Evolutionary conservation across 2,329 filamentous ascomycete genomes (phyloP).

Genomic region (Fusarium protoensiforme): DNA sequence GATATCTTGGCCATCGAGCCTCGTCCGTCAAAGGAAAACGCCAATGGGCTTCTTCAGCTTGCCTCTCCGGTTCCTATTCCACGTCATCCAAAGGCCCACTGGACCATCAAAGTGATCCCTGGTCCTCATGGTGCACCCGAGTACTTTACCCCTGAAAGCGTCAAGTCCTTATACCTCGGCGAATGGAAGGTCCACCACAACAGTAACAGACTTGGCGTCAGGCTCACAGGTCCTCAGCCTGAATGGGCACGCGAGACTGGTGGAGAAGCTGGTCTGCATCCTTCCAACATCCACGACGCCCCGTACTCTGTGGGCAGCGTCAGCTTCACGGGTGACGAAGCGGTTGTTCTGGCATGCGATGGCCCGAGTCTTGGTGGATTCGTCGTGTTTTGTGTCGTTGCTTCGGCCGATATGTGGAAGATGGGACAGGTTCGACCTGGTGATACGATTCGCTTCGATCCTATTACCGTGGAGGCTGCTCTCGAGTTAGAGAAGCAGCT

Average conservation of each 20-base stretch:
- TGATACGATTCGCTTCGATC: slow-evolving; percentile 49
- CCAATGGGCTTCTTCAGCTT: not conserved
- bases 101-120: slow-evolving; percentile 49
- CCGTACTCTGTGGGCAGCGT: slow-evolving; percentile 54
- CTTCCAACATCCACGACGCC: slow-evolving; percentile 55
- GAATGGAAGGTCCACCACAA: slow-evolving; percentile 55
- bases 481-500: slow-evolving; percentile 38
- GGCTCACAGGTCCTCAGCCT: slow-evolving; percentile 51
- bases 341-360: slow-evolving; percentile 53
- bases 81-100: slow-evolving; percentile 38
- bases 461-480: slow-evolving; percentile 43
- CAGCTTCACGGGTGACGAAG: slow-evolving; percentile 56
- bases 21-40: too few species aligned
- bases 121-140: slow-evolving; percentile 54
- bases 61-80: slow-evolving; percentile 35
- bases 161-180: slow-evolving; percentile 45
- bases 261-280: slow-evolving; percentile 53
- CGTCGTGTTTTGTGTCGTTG: slow-evolving; percentile 52
- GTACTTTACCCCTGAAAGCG: slow-evolving; percentile 49
- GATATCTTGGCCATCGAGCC: slow-evolving; percentile 44
- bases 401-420: slow-evolving; percentile 54
- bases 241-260: slow-evolving; percentile 52
- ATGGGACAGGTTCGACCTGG: slow-evolving; percentile 54
- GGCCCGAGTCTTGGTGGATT: slow-evolving; percentile 56
- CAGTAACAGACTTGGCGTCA: slow-evolving; percentile 53